Percentiles rank a stretch among this genome's conserved stretches.
Evolutionary conservation across 805 yeast genomes (phyloP).

Genomic region (Tetrapisispora fleetii): DNA sequence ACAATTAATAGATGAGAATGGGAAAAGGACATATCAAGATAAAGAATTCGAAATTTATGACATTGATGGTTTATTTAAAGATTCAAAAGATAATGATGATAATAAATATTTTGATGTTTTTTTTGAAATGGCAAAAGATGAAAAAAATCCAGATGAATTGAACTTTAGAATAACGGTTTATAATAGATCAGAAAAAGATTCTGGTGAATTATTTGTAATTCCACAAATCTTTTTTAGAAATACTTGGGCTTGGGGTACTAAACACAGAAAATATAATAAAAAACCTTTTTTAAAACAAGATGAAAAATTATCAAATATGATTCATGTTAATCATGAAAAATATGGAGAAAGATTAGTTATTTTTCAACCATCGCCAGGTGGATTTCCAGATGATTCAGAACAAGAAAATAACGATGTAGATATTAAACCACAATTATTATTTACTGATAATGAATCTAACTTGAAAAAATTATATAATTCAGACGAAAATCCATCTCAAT

Average conservation of each 20-base stretch:
- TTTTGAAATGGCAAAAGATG: conserved; percentile 83
- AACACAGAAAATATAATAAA: conserved; percentile 33
- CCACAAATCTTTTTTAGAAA: conserved; percentile 83
- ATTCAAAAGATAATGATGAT: conserved; percentile 34
- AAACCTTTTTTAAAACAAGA: conserved; percentile 40
- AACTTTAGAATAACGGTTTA: conserved; percentile 80
- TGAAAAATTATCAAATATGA: conserved; percentile 32
- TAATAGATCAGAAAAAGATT: conserved; percentile 58
- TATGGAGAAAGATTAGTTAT: conserved; percentile 56
- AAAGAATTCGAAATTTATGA: conserved; percentile 77
- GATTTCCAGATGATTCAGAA: conserved; percentile 34
- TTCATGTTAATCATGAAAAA: conserved; percentile 56
- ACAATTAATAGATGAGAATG: conserved; percentile 58
- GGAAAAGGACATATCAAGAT: conserved; percentile 53
- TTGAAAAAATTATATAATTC: conserved; percentile 54
- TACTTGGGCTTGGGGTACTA: conserved; percentile 82
- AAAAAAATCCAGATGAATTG: conserved; percentile 68
- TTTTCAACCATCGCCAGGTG: conserved; percentile 85
- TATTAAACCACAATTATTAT: conserved; percentile 65
- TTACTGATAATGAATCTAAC: conserved; percentile 88
- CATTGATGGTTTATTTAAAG: conserved; percentile 55
- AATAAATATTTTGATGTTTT: conserved; percentile 78
- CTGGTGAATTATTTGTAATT: conserved; percentile 81
- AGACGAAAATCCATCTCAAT: conserved; percentile 43
- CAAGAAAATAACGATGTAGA: conserved; percentile 32